These are phyloP conservation scores for Phoma sp. DNA, from an alignment of 2,329 filamentous ascomycete genomes.

Conservation along the genomic window DNA sequence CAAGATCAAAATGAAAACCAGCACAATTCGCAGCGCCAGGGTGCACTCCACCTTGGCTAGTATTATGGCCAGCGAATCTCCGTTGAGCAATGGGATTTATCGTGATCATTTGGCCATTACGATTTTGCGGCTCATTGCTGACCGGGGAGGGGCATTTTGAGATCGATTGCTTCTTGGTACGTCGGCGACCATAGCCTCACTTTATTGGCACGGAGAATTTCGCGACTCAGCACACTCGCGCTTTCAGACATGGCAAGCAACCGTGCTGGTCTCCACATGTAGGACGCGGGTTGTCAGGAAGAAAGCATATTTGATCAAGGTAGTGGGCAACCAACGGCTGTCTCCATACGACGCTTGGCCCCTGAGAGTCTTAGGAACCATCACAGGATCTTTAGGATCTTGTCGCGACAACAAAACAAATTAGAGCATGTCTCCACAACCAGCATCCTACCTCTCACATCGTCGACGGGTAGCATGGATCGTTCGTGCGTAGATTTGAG, in stretches of 20 bases:
- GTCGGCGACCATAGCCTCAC: constrained; percentile 40
- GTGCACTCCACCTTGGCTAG: constrained; percentile 13
- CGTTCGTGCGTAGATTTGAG: not conserved
- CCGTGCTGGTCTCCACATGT: constrained; percentile 16
- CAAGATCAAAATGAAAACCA: constrained; percentile 6
- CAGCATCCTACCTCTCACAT: constrained; percentile 9
- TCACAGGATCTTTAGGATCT: constrained; percentile 4
- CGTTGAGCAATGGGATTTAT: too few species aligned
- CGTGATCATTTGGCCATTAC: constrained; percentile 2
- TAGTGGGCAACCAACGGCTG: too few species aligned
- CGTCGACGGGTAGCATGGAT: constrained; percentile 10
- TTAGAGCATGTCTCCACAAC: constrained; percentile 8
- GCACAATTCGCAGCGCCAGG: constrained; percentile 2
- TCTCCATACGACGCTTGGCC: constrained; percentile 8
- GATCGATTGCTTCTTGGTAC: constrained; percentile 21
- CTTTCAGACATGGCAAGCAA: constrained; percentile 8
- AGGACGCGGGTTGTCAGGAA: constrained; percentile 16
- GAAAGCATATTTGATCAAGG: not conserved
- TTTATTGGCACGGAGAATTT: constrained; percentile 32
- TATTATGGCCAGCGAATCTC: constrained; percentile 6
- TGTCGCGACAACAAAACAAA: constrained; percentile 21
- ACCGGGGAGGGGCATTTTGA: constrained; percentile 10
- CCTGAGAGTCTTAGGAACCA: constrained; percentile 2
- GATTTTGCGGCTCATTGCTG: constrained; percentile 11
- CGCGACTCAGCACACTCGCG: constrained; percentile 6